These are phyloP conservation scores for Pythium aristosporum DNA, from an alignment of 352 stramenopile genomes.

Conservation along the genomic window DNA sequence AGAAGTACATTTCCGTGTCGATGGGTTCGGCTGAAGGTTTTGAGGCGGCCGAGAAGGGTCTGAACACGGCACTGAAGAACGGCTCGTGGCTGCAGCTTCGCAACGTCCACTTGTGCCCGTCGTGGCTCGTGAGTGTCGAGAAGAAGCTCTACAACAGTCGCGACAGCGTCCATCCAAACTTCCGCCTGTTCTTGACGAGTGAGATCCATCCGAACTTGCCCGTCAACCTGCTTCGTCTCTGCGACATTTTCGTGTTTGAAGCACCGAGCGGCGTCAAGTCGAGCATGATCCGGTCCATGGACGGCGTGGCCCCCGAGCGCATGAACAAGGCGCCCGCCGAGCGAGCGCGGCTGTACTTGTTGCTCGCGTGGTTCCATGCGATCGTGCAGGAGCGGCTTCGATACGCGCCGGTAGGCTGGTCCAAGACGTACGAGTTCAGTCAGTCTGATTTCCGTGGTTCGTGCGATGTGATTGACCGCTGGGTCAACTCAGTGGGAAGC, in stretches of 20 bases:
- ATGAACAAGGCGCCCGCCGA: conserved; percentile 90
- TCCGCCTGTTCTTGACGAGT: conserved; percentile 96
- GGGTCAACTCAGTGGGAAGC: conserved; percentile 88
- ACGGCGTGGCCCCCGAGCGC: conserved; percentile 88
- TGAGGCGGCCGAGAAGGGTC: conserved; percentile 92
- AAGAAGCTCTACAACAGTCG: conserved; percentile 95
- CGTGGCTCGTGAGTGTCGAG: conserved; percentile 96
- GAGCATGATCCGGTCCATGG: conserved; percentile 95
- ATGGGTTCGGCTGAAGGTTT: conserved; percentile 99
- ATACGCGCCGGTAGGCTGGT: conserved; percentile 98
- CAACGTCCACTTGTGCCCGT: conserved; percentile 99
- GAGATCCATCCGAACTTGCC: conserved; percentile 97
- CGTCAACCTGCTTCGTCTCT: conserved; percentile 95
- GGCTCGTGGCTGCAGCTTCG: conserved; percentile 98
- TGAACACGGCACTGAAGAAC: conserved; percentile 94
- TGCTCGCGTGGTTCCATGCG: conserved; percentile 98
- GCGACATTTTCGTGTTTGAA: conserved; percentile 98
- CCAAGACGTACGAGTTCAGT: conserved; percentile 99
- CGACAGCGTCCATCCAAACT: conserved; percentile 68
- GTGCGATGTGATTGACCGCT: conserved; percentile 97
- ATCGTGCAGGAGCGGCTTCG: conserved; percentile 97
- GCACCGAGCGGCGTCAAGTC: conserved; percentile 97
- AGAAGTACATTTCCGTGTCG: conserved; percentile 95
- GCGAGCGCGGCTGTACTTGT: conserved; percentile 92
- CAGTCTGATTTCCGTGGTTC: conserved; percentile 97